These are phyloP conservation scores for Pseudogymnoascus sp. DNA, from an alignment of 2,329 filamentous ascomycete genomes.

Conservation along the genomic window DNA sequence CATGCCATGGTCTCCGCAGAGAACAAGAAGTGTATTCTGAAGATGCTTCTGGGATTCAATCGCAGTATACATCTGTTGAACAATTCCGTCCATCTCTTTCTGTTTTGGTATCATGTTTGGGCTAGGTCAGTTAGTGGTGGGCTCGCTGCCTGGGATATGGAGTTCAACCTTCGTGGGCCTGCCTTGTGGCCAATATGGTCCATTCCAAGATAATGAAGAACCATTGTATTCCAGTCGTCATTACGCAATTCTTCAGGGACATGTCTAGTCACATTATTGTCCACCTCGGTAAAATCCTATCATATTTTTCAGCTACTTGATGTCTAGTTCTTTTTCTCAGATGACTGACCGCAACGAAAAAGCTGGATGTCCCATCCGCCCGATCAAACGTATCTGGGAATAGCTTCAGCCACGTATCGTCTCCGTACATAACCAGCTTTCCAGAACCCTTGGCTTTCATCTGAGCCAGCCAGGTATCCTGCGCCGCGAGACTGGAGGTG, in stretches of 20 bases:
- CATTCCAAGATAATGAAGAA: conserved; percentile 89
- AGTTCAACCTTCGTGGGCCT: conserved; percentile 65
- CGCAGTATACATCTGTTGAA: conserved; percentile 66
- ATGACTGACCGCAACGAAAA: conserved; percentile 83
- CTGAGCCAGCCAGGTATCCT: conserved; percentile 95
- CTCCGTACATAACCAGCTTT: conserved; percentile 88
- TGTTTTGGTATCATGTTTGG: conserved; percentile 92
- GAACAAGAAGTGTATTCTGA: conserved; percentile 68
- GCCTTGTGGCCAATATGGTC: conserved; percentile 98
- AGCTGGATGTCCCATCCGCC: conserved; percentile 88
- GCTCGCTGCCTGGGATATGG: background rate
- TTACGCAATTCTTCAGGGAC: conserved; percentile 66
- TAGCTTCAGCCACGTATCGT: conserved; percentile 96
- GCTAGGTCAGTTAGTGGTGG: conserved; percentile 36
- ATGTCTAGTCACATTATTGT: conserved; percentile 93
- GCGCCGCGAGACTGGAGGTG: conserved; percentile 73
- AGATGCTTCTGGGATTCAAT: conserved; percentile 67
- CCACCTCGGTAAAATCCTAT: conserved; percentile 94
- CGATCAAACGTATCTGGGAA: conserved; percentile 85
- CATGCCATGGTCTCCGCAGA: conserved; percentile 98
- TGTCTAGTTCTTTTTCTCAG: conserved; percentile 20
- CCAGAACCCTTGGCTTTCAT: conserved; percentile 66
- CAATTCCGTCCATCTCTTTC: conserved; percentile 81
- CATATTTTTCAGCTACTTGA: conserved; percentile 22
- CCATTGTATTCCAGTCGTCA: conserved; percentile 84